Evolutionary conservation across 2,329 filamentous ascomycete species (phyloP).

Genomic region (Madurella mycetomatis): DNA sequence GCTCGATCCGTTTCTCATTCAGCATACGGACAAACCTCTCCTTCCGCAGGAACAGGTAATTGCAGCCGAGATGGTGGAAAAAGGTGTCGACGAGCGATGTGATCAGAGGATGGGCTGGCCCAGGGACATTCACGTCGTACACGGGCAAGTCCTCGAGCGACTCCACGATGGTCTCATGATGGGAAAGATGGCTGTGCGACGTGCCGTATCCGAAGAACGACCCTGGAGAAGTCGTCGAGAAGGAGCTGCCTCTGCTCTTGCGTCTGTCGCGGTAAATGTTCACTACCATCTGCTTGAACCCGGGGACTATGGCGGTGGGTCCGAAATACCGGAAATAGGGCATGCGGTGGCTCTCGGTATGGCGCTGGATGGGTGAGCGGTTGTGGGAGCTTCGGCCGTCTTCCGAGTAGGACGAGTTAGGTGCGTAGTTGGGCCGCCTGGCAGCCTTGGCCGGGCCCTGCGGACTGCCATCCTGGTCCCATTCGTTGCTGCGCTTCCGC

Average conservation of each 20-base stretch:
- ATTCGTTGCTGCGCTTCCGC: constrained; percentile 24
- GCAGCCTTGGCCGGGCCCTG: constrained; percentile 16
- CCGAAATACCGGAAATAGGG: constrained; percentile 91
- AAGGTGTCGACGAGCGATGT: constrained; percentile 74
- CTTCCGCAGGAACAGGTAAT: constrained; percentile 75
- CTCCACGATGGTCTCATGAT: constrained; percentile 41
- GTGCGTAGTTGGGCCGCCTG: constrained; percentile 23
- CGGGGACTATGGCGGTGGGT: constrained; percentile 83
- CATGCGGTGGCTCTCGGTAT: constrained; percentile 59
- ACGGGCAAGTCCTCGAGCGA: constrained; percentile 58
- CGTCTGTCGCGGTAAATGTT: constrained; percentile 54
- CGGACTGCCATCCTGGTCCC: constrained; percentile 22
- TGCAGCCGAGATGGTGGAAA: constrained; percentile 77
- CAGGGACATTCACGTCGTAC: constrained; percentile 68
- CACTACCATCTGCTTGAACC: constrained; percentile 89
- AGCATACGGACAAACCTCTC: constrained; percentile 70
- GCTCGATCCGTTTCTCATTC: constrained; percentile 74
- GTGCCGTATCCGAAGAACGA: constrained; percentile 30
- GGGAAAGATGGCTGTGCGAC: constrained; percentile 33
- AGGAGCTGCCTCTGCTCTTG: constrained; percentile 54
- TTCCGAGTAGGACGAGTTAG: constrained; percentile 38
- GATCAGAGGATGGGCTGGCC: constrained; percentile 70
- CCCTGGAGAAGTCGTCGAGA: constrained; percentile 49
- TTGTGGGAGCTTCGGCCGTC: constrained; percentile 37
- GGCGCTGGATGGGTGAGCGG: constrained; percentile 45